Base-by-base conservation (phyloP, 2,329 filamentous ascomycete genomes). In the Tolypocladium tropicale region DNA sequence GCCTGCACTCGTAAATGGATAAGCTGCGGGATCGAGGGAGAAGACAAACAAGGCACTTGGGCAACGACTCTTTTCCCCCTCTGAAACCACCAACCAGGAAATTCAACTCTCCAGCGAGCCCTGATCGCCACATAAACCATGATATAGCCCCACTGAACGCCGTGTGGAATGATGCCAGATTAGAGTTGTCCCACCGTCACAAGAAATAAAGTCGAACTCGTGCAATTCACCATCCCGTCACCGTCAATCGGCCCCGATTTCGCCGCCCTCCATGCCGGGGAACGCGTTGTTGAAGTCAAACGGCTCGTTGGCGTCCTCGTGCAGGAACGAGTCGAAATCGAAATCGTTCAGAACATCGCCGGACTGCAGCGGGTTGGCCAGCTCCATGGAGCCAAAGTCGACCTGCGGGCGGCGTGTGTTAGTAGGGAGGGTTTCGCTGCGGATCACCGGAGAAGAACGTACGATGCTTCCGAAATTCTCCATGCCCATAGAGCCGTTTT, bases 241-340 rank as follows among this genome's bases (percentile, higher is more conserved):
- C 46, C 16, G 21, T 68, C 72, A 84, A 51, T 84, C 81, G 59
- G 81, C 78, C 54, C 78, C 77, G 64, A 86, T 84, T 65, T 83
- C 80, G 55, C 76, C 73, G 43, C 74, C 74, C 57, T 84, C 80
- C 72, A 85, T 79, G n/a, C 71, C 63, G 16, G 67, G 66, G 64
- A 83, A 82, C 50, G 70, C 67, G 28, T 72, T 70, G 18, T 75
- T 68, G 63, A 86, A 85, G 68, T 81, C 80, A 59, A 85, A 86
- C 5, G 65, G 68, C 48, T 71, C 68, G 46, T 73, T 72, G 43
- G 76, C 77, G 51, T 78, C 78, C 57, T 79, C 76, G 60, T 86
- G 82, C 9, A 87, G 72, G 73, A 87, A 87, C 2, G 83, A 85
- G 67, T 87, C 84, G 61, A 87, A 76, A 59, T 87, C 84, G 63